A percentile compares a stretch with the other conserved stretches of the same genome.
phyloP scores from a whole-genome alignment of 2,329 filamentous ascomycete genomes.

The Neobulgaria alba region DNA sequence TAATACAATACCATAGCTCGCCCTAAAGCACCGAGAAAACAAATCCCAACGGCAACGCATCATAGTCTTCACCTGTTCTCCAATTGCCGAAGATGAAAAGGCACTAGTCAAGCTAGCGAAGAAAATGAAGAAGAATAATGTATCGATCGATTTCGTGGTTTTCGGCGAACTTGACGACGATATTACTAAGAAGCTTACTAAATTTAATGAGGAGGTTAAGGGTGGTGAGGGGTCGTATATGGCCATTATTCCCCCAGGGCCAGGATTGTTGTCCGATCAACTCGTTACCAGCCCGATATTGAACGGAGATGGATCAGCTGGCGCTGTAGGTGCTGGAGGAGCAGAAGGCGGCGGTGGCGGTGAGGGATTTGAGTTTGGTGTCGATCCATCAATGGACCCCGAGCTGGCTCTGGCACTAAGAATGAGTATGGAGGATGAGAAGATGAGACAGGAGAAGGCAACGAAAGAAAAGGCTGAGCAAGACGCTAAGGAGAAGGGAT shows the following conservation, averaged over 20 bases:
- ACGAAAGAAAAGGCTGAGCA: conserved; percentile 65
- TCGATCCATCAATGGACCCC: conserved; percentile 85
- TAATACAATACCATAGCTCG: too few species aligned
- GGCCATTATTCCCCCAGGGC: conserved; percentile 81
- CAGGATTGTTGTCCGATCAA: conserved; percentile 86
- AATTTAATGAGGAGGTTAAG: conserved; percentile 91
- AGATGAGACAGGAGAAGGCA: conserved; percentile 82
- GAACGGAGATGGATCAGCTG: conserved; percentile 65
- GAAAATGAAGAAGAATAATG: conserved; percentile 98
- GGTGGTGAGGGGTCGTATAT: conserved; percentile 78
- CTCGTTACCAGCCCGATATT: conserved; percentile 85
- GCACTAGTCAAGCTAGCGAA: conserved; percentile 81
- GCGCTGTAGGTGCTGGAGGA: conserved; percentile 43
- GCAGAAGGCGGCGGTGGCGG: conserved; percentile 45
- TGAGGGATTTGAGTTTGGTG: conserved; percentile 72
- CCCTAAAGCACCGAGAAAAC: conserved; percentile 95
- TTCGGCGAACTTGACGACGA: conserved; percentile 92
- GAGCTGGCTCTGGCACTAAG: conserved; percentile 89
- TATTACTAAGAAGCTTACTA: conserved; percentile 82
- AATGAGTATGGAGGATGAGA: conserved; percentile 98
- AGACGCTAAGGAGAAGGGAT: conserved; percentile 61
- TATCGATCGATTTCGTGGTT: conserved; percentile 87
- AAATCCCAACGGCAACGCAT: conserved; percentile 94
- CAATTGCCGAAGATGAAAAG: conserved; percentile 83
- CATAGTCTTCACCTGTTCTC: conserved; percentile 93